Evolutionary conservation across 176 grass and related monocot genomes (phyloP).

Genomic region (Coix lacrymajobi): DNA sequence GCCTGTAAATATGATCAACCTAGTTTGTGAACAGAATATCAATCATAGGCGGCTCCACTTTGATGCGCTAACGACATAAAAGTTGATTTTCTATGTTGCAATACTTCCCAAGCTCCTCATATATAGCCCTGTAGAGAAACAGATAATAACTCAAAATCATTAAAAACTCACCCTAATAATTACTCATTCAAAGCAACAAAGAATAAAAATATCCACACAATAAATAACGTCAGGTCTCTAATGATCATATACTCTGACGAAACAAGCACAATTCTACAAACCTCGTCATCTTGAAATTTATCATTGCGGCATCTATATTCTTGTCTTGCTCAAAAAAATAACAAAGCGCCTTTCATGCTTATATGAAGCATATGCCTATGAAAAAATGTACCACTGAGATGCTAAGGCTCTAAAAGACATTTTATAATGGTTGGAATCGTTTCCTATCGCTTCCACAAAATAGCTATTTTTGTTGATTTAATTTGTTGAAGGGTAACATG

Average conservation of each 20-base stretch:
- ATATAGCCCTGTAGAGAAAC: constrained; percentile 58
- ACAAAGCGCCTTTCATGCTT: constrained; percentile 90
- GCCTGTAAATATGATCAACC: constrained; percentile 82
- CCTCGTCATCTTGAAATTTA: constrained; percentile 96
- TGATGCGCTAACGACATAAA: constrained; percentile 81
- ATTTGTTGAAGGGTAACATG: too few species aligned
- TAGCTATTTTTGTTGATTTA: too few species aligned
- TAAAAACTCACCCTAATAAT: not conserved
- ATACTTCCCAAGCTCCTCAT: constrained; percentile 93
- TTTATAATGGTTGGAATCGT: too few species aligned
- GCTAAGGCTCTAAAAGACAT: too few species aligned
- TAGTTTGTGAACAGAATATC: constrained; percentile 91
- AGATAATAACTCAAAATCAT: not conserved
- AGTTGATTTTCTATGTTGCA: constrained; percentile 95
- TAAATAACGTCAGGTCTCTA: not conserved
- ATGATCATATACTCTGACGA: not conserved
- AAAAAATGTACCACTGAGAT: too few species aligned
- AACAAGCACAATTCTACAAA: constrained; percentile 23
- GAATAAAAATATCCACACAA: not conserved
- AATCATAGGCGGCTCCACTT: constrained; percentile 98
- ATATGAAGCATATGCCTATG: constrained; percentile 92
- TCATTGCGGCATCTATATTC: constrained; percentile 81
- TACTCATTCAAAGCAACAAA: constrained; percentile 4
- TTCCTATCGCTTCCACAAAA: too few species aligned
- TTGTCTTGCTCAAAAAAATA: constrained; percentile 99